These are phyloP conservation scores for Magnaporthiopsis rhizophila DNA, from an alignment of 2,329 filamentous ascomycete genomes.

Conservation along the genomic window DNA sequence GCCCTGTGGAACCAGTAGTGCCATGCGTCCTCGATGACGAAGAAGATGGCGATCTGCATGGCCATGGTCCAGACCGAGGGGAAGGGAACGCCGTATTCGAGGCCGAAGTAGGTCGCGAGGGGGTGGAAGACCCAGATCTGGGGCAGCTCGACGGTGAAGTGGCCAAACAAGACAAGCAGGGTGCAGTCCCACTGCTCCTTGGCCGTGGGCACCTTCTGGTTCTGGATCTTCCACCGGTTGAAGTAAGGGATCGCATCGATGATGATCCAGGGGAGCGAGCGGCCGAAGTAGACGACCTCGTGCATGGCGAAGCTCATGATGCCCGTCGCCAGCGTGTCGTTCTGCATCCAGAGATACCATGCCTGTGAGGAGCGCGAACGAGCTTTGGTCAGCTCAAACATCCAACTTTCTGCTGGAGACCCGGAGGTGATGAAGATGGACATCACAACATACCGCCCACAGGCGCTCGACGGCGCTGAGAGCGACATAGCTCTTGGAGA, in stretches of 20 bases:
- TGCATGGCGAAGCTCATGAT: conserved; percentile 98
- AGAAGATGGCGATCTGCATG: conserved; percentile 87
- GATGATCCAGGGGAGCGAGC: conserved; percentile 83
- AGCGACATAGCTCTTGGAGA: conserved; percentile 69
- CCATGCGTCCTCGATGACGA: conserved; percentile 93
- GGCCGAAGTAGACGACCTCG: conserved; percentile 89
- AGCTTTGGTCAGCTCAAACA: conserved; percentile 12
- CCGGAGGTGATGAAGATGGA: background rate
- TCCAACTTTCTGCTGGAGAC: background rate
- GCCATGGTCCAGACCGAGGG: conserved; percentile 79
- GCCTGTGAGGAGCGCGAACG: conserved; percentile 34
- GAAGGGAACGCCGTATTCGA: conserved; percentile 84
- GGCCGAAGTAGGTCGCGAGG: conserved; percentile 84
- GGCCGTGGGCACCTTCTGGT: conserved; percentile 80
- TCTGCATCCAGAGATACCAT: conserved; percentile 98
- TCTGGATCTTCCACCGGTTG: conserved; percentile 91
- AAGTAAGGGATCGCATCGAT: conserved; percentile 84
- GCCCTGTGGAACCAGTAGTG: conserved; percentile 95
- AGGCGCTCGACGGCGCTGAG: conserved; percentile 81
- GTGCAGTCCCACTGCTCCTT: conserved; percentile 95
- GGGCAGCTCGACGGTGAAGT: conserved; percentile 96
- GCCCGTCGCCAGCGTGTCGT: conserved; percentile 90
- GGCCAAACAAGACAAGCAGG: conserved; percentile 81
- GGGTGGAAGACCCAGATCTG: conserved; percentile 99
- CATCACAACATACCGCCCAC: conserved; percentile 60